Evolutionary conservation across 1,284 basidiomycete genomes (phyloP).

Genomic region (Puccinia polysora): DNA sequence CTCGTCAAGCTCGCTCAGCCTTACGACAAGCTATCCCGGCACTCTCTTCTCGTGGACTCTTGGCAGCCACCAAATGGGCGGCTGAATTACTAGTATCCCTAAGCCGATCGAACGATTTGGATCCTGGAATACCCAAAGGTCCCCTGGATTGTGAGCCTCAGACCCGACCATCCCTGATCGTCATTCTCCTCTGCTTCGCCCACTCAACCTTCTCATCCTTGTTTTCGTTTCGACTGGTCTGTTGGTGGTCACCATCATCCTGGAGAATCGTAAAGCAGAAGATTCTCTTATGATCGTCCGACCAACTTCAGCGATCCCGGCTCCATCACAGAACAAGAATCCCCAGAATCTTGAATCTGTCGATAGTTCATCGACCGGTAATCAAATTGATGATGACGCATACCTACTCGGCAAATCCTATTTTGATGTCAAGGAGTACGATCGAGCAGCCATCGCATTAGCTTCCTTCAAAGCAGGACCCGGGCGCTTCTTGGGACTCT

Average conservation of each 20-base stretch:
- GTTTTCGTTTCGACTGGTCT: background rate
- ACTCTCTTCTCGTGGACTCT: slow-evolving; percentile 43
- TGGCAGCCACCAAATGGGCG: slow-evolving; percentile 45
- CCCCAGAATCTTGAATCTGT: too few relatives aligned
- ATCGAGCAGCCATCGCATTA: slow-evolving; percentile 67
- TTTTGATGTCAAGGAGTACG: slow-evolving; percentile 73
- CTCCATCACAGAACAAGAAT: too few relatives aligned
- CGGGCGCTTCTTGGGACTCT: slow-evolving; percentile 71
- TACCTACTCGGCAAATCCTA: slow-evolving; percentile 70
- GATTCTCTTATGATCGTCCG: slow-evolving; percentile 10
- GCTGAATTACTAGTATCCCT: slow-evolving; percentile 45
- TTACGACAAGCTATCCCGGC: slow-evolving; percentile 21
- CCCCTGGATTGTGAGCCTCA: slow-evolving; percentile 13
- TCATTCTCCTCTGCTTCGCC: background rate
- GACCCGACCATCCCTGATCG: background rate
- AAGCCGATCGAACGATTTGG: slow-evolving; percentile 10
- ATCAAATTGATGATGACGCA: slow-evolving; percentile 53
- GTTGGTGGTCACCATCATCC: background rate
- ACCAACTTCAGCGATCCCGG: background rate
- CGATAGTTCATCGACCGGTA: too few relatives aligned
- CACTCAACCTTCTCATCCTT: background rate
- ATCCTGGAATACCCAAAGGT: background rate
- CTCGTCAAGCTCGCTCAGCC: slow-evolving; percentile 22
- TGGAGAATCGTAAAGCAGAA: slow-evolving; percentile 22
- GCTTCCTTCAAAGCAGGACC: slow-evolving; percentile 64